phyloP scores from a whole-genome alignment of 345 rosid species.

The Bruguiera gymnorhiza region DNA sequence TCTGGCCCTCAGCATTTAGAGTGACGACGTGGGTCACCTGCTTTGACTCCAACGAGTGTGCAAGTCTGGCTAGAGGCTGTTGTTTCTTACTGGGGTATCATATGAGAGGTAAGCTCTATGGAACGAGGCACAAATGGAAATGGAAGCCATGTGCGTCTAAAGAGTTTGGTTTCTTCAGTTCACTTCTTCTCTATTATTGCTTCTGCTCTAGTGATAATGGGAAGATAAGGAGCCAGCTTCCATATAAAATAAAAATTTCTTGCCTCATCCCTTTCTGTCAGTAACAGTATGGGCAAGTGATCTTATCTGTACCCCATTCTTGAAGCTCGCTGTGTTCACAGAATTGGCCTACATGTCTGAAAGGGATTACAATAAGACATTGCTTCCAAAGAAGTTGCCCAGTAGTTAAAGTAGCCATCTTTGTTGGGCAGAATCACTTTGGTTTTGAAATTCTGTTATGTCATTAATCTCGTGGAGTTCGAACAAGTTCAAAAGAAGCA shows the following conservation, averaged over 20 bases:
- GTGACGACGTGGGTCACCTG: conserved; percentile 31
- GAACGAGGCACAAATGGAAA: conserved; percentile 47
- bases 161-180: not conserved
- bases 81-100: conserved; percentile 24
- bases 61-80: conserved; percentile 22
- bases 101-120: conserved; percentile 27
- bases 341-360: not conserved
- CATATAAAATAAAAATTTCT: conserved; percentile 28
- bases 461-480: no score
- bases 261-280: conserved; percentile 6
- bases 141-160: conserved; percentile 35
- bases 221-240: conserved; percentile 21
- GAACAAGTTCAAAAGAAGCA: no score
- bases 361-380: not conserved
- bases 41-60: conserved; percentile 34
- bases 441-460: no score
- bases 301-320: not conserved
- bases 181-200: not conserved
- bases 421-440: no score
- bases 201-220: not conserved
- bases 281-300: conserved; percentile 1
- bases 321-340: not conserved
- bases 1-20: conserved; percentile 27
- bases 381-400: no score
- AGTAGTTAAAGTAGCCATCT: not conserved